Evolutionary conservation across 805 yeast species (phyloP).

Genomic region (Ogataea minuta): DNA sequence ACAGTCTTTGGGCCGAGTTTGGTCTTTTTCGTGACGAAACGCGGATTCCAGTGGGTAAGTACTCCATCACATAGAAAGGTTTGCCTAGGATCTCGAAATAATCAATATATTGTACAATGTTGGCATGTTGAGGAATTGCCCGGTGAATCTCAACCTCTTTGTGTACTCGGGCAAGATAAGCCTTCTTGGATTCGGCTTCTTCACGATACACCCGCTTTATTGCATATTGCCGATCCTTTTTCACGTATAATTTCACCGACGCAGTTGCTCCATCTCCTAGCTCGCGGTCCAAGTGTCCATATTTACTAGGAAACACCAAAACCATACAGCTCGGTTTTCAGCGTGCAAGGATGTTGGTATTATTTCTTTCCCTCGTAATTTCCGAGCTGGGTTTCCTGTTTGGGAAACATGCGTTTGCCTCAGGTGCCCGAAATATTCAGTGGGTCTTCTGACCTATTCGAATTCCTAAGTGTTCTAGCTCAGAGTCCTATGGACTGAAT

Average conservation of each 20-base stretch:
- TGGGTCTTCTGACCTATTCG: no score
- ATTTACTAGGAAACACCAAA: conserved; percentile 14
- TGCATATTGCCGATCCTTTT: conserved; percentile 31
- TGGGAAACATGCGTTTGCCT: no score
- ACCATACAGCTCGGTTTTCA: neutral
- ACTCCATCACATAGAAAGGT: conserved; percentile 33
- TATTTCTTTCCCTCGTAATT: no score
- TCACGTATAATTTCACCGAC: conserved; percentile 14
- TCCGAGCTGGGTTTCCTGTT: no score
- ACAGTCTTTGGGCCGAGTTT: conserved; percentile 21
- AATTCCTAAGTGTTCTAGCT: neutral
- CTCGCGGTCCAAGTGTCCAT: conserved; percentile 14
- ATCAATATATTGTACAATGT: conserved; percentile 37
- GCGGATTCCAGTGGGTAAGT: conserved; percentile 34
- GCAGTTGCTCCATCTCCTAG: conserved; percentile 23
- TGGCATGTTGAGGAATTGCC: conserved; percentile 28
- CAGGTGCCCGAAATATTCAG: no score
- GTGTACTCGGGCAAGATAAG: conserved; percentile 37
- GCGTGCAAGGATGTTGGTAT: conserved; percentile 2
- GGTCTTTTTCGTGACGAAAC: conserved; percentile 1
- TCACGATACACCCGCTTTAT: conserved; percentile 47
- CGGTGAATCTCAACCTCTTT: conserved; percentile 38
- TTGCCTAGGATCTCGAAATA: conserved; percentile 27
- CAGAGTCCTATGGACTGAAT: neutral
- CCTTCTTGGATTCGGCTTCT: conserved; percentile 37